Conservation (phyloP, 208 protist species). For the Trypanosoma conorhini region DNA sequence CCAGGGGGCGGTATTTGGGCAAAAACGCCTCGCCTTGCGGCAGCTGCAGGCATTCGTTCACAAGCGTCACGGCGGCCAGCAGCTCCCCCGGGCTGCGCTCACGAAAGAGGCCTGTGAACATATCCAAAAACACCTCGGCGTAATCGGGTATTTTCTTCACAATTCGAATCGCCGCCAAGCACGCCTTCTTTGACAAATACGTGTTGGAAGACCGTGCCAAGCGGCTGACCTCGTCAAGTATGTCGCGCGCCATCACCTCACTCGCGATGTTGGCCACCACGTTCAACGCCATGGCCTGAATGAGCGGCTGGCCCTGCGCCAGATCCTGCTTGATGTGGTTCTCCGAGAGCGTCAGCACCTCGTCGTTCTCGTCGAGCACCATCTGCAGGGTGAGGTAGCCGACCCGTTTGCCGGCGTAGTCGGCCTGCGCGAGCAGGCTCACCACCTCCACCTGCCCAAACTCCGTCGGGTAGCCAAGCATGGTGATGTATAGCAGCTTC, state of each 20-base stretch:
- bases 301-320: slow-evolving; percentile 67
- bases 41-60: slow-evolving; percentile 88
- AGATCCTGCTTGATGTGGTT: slow-evolving; percentile 98
- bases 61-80: slow-evolving; percentile 90
- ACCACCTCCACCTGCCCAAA: slow-evolving; percentile 99
- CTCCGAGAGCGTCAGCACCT: slow-evolving; percentile 98
- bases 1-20: slow-evolving; percentile 76
- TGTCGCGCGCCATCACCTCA: slow-evolving; percentile 96
- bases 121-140: slow-evolving; percentile 95
- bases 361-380: slow-evolving; percentile 97
- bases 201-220: slow-evolving; percentile 82
- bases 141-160: slow-evolving; percentile 95
- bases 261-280: slow-evolving; percentile 97
- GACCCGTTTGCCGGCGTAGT: slow-evolving; percentile 98
- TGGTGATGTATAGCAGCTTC: slow-evolving; percentile 99
- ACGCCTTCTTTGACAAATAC: slow-evolving; percentile 97
- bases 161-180: slow-evolving; percentile 83
- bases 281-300: slow-evolving; percentile 96
- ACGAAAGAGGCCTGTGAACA: slow-evolving; percentile 66
- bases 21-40: slow-evolving; percentile 52
- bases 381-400: slow-evolving; percentile 97
- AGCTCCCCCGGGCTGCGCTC: slow-evolving; percentile 77
- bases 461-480: slow-evolving; percentile 99
- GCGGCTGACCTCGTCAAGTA: slow-evolving; percentile 93
- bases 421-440: slow-evolving; percentile 95